Evolutionary conservation across 768 basidiomycete genomes (phyloP).

Genomic region (Steccherinum ochraceum): DNA sequence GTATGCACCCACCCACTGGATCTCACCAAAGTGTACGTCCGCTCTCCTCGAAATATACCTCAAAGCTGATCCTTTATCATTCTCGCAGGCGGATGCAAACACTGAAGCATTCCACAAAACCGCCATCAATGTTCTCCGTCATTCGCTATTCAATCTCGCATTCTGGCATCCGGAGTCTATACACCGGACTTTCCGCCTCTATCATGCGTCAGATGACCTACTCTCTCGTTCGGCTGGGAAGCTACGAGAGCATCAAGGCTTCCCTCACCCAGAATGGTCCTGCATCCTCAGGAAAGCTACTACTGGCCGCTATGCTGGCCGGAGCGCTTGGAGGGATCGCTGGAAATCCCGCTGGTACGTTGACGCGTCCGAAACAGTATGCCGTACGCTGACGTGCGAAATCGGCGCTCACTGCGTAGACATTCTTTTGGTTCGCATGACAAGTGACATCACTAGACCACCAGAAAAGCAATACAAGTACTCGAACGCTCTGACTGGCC

Average conservation of each 20-base stretch:
- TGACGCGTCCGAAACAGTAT: background rate
- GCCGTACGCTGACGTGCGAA: no score
- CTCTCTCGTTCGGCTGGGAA: conserved; percentile 77
- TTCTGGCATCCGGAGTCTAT: conserved; percentile 69
- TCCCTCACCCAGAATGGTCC: conserved; percentile 43
- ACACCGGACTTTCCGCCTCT: conserved; percentile 78
- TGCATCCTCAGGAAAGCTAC: conserved; percentile 47
- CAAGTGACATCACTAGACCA: conserved; percentile 73
- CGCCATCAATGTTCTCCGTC: conserved; percentile 60
- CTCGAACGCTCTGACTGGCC: conserved; percentile 68
- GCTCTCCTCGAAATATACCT: background rate
- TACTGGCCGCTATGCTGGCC: conserved; percentile 62
- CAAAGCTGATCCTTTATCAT: background rate
- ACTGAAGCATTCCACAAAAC: conserved; percentile 37
- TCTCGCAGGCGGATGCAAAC: conserved; percentile 77
- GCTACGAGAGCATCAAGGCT: conserved; percentile 72
- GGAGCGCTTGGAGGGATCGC: conserved; percentile 80
- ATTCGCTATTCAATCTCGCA: conserved; percentile 58
- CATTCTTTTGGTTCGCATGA: conserved; percentile 80
- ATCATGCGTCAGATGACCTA: conserved; percentile 89
- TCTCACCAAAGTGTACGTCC: conserved; percentile 74
- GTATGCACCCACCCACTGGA: conserved; percentile 79
- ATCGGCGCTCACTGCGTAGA: conserved; percentile 30
- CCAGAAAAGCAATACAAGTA: conserved; percentile 74
- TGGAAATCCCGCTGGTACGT: conserved; percentile 75